Percentiles rank a stretch among this genome's conserved stretches.
These are phyloP conservation scores for Russula griseocarnosa DNA, from an alignment of 768 basidiomycete genomes.

Conservation along the genomic window DNA sequence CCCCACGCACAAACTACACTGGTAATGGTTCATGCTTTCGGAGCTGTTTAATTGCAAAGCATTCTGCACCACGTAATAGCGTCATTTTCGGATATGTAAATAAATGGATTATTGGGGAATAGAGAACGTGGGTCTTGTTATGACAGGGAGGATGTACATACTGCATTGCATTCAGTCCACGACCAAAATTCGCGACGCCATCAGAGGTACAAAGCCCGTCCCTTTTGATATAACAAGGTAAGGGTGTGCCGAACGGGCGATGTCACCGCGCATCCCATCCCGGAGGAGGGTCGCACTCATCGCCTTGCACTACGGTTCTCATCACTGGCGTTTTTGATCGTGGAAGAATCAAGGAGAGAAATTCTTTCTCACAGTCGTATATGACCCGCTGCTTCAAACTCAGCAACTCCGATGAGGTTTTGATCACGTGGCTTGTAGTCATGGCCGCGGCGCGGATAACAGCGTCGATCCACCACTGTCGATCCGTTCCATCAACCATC, in stretches of 20 bases:
- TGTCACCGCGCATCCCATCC: slow-evolving; percentile 26
- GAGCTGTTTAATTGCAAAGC: background rate
- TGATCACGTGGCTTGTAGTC: background rate
- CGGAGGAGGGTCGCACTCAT: slow-evolving; percentile 29
- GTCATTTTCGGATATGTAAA: background rate
- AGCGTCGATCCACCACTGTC: too few species aligned
- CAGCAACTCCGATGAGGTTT: background rate
- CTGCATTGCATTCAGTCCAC: slow-evolving; percentile 3
- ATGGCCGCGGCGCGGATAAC: too few species aligned
- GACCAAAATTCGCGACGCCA: slow-evolving; percentile 26
- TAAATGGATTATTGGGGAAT: background rate
- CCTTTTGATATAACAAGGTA: slow-evolving; percentile 31
- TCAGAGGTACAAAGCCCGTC: slow-evolving; percentile 30
- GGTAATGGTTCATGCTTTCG: slow-evolving; percentile 44
- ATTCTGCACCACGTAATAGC: background rate
- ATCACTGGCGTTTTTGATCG: slow-evolving; percentile 42
- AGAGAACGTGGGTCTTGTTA: background rate
- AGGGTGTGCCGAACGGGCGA: slow-evolving; percentile 31
- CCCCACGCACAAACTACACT: slow-evolving; percentile 80
- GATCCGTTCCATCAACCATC: too few species aligned
- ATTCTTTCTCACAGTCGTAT: background rate
- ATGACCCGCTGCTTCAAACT: background rate
- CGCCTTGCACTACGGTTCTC: slow-evolving; percentile 29
- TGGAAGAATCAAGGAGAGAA: slow-evolving; percentile 40
- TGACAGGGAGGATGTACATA: background rate